Percentiles rank a stretch among this genome's conserved stretches.
phyloP scores from a whole-genome alignment of 2,329 filamentous ascomycete species.

The Neofusicoccum ribis region DNA sequence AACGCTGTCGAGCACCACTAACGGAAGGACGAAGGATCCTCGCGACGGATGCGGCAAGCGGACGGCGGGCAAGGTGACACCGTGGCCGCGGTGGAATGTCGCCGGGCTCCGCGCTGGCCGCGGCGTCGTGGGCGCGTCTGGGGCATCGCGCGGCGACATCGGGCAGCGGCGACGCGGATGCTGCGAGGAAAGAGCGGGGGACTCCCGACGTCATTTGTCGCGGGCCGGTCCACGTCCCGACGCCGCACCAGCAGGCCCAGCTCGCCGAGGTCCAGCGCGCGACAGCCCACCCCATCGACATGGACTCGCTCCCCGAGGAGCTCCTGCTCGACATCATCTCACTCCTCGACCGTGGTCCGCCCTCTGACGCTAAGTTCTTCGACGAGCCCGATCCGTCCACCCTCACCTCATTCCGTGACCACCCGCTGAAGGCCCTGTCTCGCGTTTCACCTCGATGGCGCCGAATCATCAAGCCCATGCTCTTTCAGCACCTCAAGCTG shows the following conservation, averaged over 20 bases:
- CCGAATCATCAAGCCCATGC: slow-evolving; percentile 32
- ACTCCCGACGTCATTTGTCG: neutral
- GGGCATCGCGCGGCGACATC: no score
- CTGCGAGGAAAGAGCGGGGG: neutral
- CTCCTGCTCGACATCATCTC: slow-evolving; percentile 36
- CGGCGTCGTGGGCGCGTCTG: no score
- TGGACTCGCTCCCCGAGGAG: slow-evolving; percentile 38
- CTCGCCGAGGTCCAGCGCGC: neutral
- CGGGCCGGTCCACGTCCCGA: slow-evolving; percentile 9
- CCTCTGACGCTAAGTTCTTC: slow-evolving; percentile 34
- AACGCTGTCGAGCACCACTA: neutral
- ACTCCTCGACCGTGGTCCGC: slow-evolving; percentile 32
- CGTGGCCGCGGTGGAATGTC: no score
- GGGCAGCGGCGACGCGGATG: no score
- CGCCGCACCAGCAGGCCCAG: neutral
- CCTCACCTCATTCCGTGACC: slow-evolving; percentile 22
- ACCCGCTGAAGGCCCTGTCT: slow-evolving; percentile 30
- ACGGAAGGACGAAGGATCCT: neutral
- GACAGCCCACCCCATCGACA: slow-evolving; percentile 14
- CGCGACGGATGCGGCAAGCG: neutral
- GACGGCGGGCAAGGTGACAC: neutral
- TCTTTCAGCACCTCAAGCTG: slow-evolving; percentile 35
- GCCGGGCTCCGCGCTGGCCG: no score
- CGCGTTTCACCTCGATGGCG: slow-evolving; percentile 35
- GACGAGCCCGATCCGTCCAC: slow-evolving; percentile 32